Base-by-base conservation (phyloP, 1,139 yeast species). In the Candida pseudocylindracea region DNA sequence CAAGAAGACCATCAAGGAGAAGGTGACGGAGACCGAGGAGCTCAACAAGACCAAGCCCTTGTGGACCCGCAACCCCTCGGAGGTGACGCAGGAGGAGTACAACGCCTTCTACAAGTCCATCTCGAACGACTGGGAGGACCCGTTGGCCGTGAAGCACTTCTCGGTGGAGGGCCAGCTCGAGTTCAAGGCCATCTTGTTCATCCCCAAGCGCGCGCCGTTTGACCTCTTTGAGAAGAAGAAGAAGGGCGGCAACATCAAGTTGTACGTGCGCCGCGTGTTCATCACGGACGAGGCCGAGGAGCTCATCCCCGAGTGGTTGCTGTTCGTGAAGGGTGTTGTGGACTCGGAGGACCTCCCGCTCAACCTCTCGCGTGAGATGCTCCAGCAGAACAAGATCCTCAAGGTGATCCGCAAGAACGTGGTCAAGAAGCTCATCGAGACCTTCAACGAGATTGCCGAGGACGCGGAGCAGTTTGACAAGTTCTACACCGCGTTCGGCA, bases 131-230 rank as follows among this genome's bases (percentile, higher is more conserved):
- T 91, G 98, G 98, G 98, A 88, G 67, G 98, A 88, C 57, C 99
- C 95, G 63, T 73, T 88, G 57, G 96, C 96, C 45, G 96, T 88
- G 48, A 91, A 91, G 73, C 99, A 91, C 67, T 91, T 91, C 68
- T 81, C 95, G 36, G 99, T 91, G 55, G 99, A 91, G 67, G 99
- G 99, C 72, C 98, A 91, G 68, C 74, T 91, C 52, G 99, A 91
- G 67, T 91, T 91, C 73, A 83, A 79, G 67, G 96, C 98, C 42
- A 88, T 91, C 53, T 70, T 91, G 51, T 91, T 81, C 55, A 72
- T 91, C 61, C 99, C 99, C 61, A 83, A 80, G 71, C 83, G 98
- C 67, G 96, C 99, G 49, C 98, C 99, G 60, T 81, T 88, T 54
- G 98, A 91, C 56, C 70, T 93, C 55, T 91, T 91, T 53, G 98